A percentile compares a stretch with the other conserved stretches of the same genome.
Conservation (phyloP, 2,329 filamentous ascomycete species). For the Ustulina deusta region DNA sequence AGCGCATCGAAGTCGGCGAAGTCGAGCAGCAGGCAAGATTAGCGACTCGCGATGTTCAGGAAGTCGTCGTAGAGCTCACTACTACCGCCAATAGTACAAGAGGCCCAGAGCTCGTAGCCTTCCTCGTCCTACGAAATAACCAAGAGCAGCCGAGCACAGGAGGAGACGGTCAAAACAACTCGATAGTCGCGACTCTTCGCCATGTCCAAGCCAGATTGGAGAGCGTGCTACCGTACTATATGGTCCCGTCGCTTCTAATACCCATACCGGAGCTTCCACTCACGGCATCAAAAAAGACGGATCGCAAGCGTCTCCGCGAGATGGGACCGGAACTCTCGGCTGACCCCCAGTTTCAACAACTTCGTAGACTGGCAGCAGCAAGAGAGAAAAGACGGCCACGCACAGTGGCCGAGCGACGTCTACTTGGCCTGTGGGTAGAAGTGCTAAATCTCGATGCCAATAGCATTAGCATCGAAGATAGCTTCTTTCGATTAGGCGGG, state of each 20-base stretch:
- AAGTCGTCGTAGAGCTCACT: conserved; percentile 7
- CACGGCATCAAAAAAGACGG: conserved; percentile 9
- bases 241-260: conserved; percentile 4
- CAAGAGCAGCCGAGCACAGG: background rate
- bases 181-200: background rate
- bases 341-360: background rate
- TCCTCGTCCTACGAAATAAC: background rate
- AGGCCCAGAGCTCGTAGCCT: conserved; percentile 7
- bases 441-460: background rate
- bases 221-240: conserved; percentile 1
- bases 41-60: background rate
- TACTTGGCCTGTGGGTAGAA: conserved; percentile 8
- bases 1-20: conserved; percentile 5
- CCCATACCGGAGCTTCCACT: conserved; percentile 3
- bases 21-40: conserved; percentile 2
- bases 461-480: conserved; percentile 3
- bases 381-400: background rate
- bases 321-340: conserved; percentile 9
- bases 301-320: conserved; percentile 5
- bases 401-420: conserved; percentile 2
- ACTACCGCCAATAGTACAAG: background rate
- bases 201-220: conserved; percentile 8
- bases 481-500: conserved; percentile 3
- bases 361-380: conserved; percentile 1
- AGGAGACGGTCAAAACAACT: background rate